Base-by-base conservation (phyloP, 2,329 filamentous ascomycete species). In the Rhynchosporium secalis region DNA sequence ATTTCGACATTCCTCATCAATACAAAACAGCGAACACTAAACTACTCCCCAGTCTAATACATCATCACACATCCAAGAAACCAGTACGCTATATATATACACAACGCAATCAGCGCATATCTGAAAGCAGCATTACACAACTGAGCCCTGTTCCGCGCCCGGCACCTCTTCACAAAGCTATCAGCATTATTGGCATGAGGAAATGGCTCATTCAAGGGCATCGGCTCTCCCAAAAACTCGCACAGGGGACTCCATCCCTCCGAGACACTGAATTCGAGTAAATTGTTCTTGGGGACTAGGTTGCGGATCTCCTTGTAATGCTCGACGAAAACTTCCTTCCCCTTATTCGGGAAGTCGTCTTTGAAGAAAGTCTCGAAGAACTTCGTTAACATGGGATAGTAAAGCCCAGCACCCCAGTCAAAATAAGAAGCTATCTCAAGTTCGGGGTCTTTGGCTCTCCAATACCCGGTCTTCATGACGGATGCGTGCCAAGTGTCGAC, bases 291-390 rank as follows among this genome's bases (percentile, higher is more conserved):
- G 0, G 77, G 75, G 4, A 79, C 78, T 2, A 83, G 40, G 63
- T 73, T 74, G 60, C 78, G 79, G 31, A 85, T 78, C 67, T 82
- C 76, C 13, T 77, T 81, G 69, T 85, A 83, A 72, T 85, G 82
- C 62, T 83, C 78, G 48, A 76, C 74, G 77, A 84, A 90, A 48
- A 85, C 79, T 58, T 85, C 79, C 77, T 88, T 89, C 72, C 86
- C 87, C 64, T 83, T 78, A 72, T 82, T 83, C 70, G 83, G 82
- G 73, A 89, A 89, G 72, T 89, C 86, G 56, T 84, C 85, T 65
- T 85, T 80, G 79, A 88, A 89, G 76, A 88, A 89, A 62, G 80
- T 82, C 69, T 85, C 81, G 76, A 87, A 89, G 78, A 88, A 88
- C 75, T 86, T 87, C 73, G 81, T 80, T 62, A 89, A 79, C 86